Conservation (phyloP, 352 stramenopile genomes). For the Phytophthora cactorum region DNA sequence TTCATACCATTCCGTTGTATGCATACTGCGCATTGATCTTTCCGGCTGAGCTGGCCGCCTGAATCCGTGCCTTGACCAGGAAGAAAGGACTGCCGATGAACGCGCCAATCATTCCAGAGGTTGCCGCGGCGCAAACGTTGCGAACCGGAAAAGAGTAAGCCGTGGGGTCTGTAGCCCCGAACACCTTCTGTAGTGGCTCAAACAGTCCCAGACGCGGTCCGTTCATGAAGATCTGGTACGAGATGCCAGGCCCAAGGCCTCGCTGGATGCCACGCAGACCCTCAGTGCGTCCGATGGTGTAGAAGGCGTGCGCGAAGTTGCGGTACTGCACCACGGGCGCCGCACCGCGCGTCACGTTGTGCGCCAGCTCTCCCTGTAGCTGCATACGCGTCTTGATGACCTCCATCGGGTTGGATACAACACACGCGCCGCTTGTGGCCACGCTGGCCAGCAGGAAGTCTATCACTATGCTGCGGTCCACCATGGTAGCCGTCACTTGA, state of each 20-base stretch:
- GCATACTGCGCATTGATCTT: constrained; percentile 87
- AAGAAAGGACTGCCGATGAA: constrained; percentile 86
- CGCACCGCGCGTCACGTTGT: constrained; percentile 42
- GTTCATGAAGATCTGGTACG: constrained; percentile 88
- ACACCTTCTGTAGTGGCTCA: constrained; percentile 80
- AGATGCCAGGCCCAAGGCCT: constrained; percentile 77
- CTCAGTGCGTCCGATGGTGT: constrained; percentile 81
- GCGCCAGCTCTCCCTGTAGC: constrained; percentile 82
- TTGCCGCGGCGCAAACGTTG: constrained; percentile 77
- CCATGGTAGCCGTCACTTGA: constrained; percentile 22
- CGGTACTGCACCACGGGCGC: constrained; percentile 70
- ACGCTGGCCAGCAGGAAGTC: constrained; percentile 76
- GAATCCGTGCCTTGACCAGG: constrained; percentile 85
- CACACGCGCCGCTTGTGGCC: constrained; percentile 68
- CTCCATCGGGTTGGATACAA: constrained; percentile 91
- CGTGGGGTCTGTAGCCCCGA: constrained; percentile 81
- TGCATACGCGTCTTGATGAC: constrained; percentile 92
- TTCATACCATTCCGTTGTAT: constrained; percentile 80
- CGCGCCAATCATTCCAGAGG: constrained; percentile 79
- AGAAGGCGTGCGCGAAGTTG: constrained; percentile 89
- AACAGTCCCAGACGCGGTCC: constrained; percentile 79
- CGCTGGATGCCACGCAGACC: constrained; percentile 82
- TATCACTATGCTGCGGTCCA: constrained; percentile 59
- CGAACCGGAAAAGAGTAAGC: constrained; percentile 74
- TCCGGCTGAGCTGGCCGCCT: constrained; percentile 73